phyloP scores from a whole-genome alignment of 2,329 filamentous ascomycete genomes.

The Talaromyces verruculosus region DNA sequence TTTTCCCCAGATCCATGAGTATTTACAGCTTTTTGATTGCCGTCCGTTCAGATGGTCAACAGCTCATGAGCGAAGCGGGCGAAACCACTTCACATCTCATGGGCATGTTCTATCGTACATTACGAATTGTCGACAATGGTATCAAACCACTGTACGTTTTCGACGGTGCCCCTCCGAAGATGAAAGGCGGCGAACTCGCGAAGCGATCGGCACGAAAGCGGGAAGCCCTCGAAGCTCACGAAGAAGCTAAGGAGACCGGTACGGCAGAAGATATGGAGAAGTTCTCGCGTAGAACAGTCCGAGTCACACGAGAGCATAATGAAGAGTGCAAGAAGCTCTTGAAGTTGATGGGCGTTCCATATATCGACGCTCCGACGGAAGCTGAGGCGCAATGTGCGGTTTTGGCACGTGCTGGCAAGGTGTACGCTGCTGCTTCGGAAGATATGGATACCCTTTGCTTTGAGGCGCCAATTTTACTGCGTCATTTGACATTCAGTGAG shows the following conservation, averaged over 20 bases:
- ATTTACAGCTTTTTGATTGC: constrained; percentile 98
- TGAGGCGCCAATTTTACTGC: constrained; percentile 81
- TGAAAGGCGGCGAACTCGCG: constrained; percentile 95
- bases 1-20: constrained; percentile 75
- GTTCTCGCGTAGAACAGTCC: constrained; percentile 87
- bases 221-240: constrained; percentile 83
- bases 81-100: constrained; percentile 98
- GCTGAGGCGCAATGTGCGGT: constrained; percentile 95
- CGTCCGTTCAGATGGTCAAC: constrained; percentile 92
- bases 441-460: constrained; percentile 99
- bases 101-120: constrained; percentile 98
- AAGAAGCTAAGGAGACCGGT: constrained; percentile 95
- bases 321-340: constrained; percentile 87
- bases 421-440: constrained; percentile 93
- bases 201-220: constrained; percentile 95
- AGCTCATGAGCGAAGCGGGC: constrained; percentile 90
- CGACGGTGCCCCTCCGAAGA: constrained; percentile 91
- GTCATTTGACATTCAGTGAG: constrained; percentile 95
- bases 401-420: constrained; percentile 85
- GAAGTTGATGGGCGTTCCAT: constrained; percentile 94
- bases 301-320: constrained; percentile 96
- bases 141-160: constrained; percentile 99
- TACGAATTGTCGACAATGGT: constrained; percentile 97
- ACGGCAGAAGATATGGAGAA: constrained; percentile 98
- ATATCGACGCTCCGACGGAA: constrained; percentile 91